These are phyloP conservation scores for Volvariella volvacea DNA, from an alignment of 1,284 basidiomycete genomes.

Conservation along the genomic window DNA sequence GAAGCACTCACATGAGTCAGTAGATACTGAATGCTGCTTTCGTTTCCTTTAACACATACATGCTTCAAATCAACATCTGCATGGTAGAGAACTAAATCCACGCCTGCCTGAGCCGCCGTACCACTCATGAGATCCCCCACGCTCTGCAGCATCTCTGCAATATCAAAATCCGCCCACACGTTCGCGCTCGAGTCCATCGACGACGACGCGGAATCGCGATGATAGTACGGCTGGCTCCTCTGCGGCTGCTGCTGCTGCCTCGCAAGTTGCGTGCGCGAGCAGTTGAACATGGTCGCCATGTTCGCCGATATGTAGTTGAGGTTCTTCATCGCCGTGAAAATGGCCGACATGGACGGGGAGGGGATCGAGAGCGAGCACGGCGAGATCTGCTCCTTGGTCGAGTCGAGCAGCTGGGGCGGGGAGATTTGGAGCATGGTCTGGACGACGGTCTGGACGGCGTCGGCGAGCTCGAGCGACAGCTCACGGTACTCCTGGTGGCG, in stretches of 20 bases:
- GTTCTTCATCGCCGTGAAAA: slow-evolving; percentile 85
- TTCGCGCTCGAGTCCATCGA: slow-evolving; percentile 4
- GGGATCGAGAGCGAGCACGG: slow-evolving; percentile 82
- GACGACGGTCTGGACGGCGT: slow-evolving; percentile 81
- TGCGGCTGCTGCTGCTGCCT: not conserved
- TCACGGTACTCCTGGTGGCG: slow-evolving; percentile 44
- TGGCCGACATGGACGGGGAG: slow-evolving; percentile 78
- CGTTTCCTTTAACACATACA: slow-evolving; percentile 78
- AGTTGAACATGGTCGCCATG: slow-evolving; percentile 43
- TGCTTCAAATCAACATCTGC: slow-evolving; percentile 82
- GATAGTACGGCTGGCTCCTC: not conserved
- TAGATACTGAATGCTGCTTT: slow-evolving; percentile 74
- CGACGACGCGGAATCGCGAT: no score
- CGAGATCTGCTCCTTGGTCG: slow-evolving; percentile 87
- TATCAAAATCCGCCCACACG: slow-evolving; percentile 31
- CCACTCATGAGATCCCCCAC: slow-evolving; percentile 81
- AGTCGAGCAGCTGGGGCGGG: slow-evolving; percentile 83
- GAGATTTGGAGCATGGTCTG: slow-evolving; percentile 86
- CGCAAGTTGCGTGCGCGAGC: not conserved
- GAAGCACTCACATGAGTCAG: slow-evolving; percentile 69
- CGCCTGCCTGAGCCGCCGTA: slow-evolving; percentile 72
- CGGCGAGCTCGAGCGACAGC: slow-evolving; percentile 76
- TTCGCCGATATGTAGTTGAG: slow-evolving; percentile 88
- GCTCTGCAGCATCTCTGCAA: slow-evolving; percentile 42
- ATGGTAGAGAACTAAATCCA: slow-evolving; percentile 86